Evolutionary conservation across 2,329 filamentous ascomycete species (phyloP).

Genomic region (Xylariaceae sp.): DNA sequence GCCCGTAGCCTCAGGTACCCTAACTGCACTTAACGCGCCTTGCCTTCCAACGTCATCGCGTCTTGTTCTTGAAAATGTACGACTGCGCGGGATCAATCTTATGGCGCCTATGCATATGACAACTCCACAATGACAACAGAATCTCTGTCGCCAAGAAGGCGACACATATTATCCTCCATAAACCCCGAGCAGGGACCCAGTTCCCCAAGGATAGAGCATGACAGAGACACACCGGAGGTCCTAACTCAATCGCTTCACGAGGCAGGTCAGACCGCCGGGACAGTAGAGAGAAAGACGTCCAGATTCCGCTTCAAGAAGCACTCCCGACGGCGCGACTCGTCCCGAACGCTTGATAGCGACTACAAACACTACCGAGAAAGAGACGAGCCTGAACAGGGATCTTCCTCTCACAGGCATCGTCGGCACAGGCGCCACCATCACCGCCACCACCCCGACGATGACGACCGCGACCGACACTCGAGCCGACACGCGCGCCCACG

Average conservation of each 20-base stretch:
- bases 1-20: too few species aligned
- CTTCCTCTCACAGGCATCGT: conserved; percentile 8
- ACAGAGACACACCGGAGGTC: conserved; percentile 3
- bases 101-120: too few species aligned
- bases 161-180: conserved; percentile 26
- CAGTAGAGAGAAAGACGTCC: conserved; percentile 18
- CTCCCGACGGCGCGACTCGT: conserved; percentile 19
- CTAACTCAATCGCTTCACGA: conserved; percentile 9
- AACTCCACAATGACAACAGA: conserved; percentile 21
- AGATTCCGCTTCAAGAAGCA: conserved; percentile 36
- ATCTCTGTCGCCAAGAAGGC: conserved; percentile 24
- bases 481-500: conserved; percentile 21
- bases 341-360: conserved; percentile 11
- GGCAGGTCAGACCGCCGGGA: conserved; percentile 9
- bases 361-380: conserved; percentile 2
- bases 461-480: too few species aligned
- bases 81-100: too few species aligned
- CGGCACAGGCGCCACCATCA: conserved; percentile 17
- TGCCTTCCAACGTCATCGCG: conserved; percentile 10
- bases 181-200: conserved; percentile 18
- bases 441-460: conserved; percentile 22
- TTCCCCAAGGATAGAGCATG: conserved; percentile 11
- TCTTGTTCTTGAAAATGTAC: too few species aligned
- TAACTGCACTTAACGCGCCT: too few species aligned
- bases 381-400: conserved; percentile 4